phyloP scores from a whole-genome alignment of 176 grass and related monocot species.

The Bromus sterilis region DNA sequence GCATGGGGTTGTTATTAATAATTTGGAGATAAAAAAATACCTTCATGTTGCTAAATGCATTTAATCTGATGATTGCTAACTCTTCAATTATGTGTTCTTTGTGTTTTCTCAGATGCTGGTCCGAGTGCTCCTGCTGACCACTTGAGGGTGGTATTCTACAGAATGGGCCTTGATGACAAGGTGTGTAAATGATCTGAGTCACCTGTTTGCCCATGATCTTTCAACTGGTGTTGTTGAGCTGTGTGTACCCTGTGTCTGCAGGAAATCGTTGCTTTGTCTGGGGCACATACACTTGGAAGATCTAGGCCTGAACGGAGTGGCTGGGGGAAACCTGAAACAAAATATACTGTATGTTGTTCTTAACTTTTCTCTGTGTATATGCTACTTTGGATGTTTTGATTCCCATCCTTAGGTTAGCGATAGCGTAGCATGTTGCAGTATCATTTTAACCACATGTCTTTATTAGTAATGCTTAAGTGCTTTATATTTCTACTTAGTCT shows the following conservation, averaged over 20 bases:
- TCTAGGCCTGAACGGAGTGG: conserved; percentile 87
- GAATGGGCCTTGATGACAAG: conserved; percentile 96
- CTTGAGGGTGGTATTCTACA: conserved; percentile 87
- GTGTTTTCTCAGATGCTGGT: conserved; percentile 58
- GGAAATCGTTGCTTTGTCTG: conserved; percentile 94
- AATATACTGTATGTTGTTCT: conserved; percentile 75
- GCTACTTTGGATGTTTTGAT: background rate
- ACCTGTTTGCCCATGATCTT: background rate
- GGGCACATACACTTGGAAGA: conserved; percentile 97
- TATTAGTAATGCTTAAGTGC: no score
- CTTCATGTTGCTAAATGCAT: background rate
- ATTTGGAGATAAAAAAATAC: background rate
- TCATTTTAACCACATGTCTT: background rate
- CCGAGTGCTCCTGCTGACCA: conserved; percentile 81
- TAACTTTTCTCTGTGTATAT: conserved; percentile 7
- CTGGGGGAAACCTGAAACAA: conserved; percentile 98
- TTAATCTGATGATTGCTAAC: background rate
- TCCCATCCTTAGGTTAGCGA: background rate
- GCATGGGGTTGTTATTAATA: background rate
- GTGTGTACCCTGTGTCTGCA: conserved; percentile 33
- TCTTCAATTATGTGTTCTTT: conserved; percentile 9
- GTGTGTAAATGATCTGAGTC: conserved; percentile 26
- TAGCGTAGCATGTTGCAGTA: background rate
- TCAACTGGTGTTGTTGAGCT: conserved; percentile 11
- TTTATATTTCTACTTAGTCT: no score